Evolutionary conservation across 2,329 filamentous ascomycete species (phyloP).

Genomic region (Fusarium virguliforme): DNA sequence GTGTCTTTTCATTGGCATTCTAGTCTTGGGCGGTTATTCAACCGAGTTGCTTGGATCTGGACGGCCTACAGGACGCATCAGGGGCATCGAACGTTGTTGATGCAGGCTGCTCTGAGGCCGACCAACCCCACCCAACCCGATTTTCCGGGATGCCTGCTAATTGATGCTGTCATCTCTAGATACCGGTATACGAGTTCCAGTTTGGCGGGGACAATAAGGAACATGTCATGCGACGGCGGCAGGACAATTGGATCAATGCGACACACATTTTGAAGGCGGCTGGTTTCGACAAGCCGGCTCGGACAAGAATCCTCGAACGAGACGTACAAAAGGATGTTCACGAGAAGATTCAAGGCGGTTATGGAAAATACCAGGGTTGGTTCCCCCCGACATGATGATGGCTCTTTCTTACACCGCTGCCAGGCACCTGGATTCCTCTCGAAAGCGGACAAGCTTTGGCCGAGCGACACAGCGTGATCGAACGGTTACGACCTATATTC

Average conservation of each 20-base stretch:
- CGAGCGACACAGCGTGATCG: constrained; percentile 87
- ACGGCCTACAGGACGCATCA: constrained; percentile 1
- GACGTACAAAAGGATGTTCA: constrained; percentile 97
- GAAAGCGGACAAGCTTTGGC: constrained; percentile 85
- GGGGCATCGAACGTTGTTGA: constrained; percentile 19
- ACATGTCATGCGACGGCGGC: constrained; percentile 95
- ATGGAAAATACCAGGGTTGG: constrained; percentile 96
- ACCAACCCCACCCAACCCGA: constrained; percentile 9
- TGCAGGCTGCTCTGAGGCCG: constrained; percentile 8
- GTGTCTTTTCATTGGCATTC: constrained; percentile 15
- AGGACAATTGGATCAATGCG: constrained; percentile 99
- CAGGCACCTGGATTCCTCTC: constrained; percentile 96
- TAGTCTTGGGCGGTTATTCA: background rate
- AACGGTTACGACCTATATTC: constrained; percentile 89
- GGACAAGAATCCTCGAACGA: constrained; percentile 94
- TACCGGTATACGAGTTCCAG: constrained; percentile 95
- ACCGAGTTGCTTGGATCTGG: background rate
- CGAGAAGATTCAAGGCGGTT: constrained; percentile 98
- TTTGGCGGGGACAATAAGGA: constrained; percentile 83
- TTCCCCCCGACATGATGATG: background rate
- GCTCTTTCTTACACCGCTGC: constrained; percentile 25
- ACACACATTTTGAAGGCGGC: constrained; percentile 98
- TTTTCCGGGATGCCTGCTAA: constrained; percentile 15
- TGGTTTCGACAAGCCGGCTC: constrained; percentile 95
- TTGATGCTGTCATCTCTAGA: constrained; percentile 66